phyloP scores from a whole-genome alignment of 139 green algal genomes.

The Nannochloris sp. region DNA sequence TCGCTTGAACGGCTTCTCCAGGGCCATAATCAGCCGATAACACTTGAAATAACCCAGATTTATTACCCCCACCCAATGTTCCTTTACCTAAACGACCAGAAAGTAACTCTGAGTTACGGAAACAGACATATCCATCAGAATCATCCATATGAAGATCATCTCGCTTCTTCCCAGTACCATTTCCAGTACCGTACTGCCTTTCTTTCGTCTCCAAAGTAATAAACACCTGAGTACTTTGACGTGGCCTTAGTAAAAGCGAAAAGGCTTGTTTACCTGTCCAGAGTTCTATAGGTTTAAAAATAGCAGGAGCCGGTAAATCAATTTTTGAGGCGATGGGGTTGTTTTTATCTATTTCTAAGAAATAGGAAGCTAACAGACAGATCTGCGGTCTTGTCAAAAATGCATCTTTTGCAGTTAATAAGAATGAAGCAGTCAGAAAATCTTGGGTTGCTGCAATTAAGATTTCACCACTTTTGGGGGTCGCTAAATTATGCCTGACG shows the following conservation, averaged over 20 bases:
- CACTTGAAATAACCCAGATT: slow-evolving; percentile 82
- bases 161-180: not conserved
- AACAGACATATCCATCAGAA: slow-evolving; percentile 85
- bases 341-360: slow-evolving; percentile 31
- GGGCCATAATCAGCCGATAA: slow-evolving; percentile 67
- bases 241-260: slow-evolving; percentile 68
- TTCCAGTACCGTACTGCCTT: slow-evolving; percentile 73
- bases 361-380: slow-evolving; percentile 52
- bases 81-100: slow-evolving; percentile 89
- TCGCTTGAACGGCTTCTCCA: slow-evolving; percentile 42
- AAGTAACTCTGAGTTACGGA: slow-evolving; percentile 86
- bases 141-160: slow-evolving; percentile 66
- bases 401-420: slow-evolving; percentile 79
- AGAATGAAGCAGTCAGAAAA: slow-evolving; percentile 91
- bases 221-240: slow-evolving; percentile 54
- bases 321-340: slow-evolving; percentile 10
- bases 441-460: slow-evolving; percentile 93
- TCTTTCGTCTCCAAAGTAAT: slow-evolving; percentile 85
- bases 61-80: slow-evolving; percentile 81
- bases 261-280: slow-evolving; percentile 99
- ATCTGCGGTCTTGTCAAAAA: slow-evolving; percentile 71
- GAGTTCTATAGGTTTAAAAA: slow-evolving; percentile 85
- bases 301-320: slow-evolving; percentile 56
- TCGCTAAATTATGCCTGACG: slow-evolving; percentile 85
- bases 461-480: slow-evolving; percentile 96